Base-by-base conservation (phyloP, 192 early-diverging fungal species). In the Backusella tuberculispora region DNA sequence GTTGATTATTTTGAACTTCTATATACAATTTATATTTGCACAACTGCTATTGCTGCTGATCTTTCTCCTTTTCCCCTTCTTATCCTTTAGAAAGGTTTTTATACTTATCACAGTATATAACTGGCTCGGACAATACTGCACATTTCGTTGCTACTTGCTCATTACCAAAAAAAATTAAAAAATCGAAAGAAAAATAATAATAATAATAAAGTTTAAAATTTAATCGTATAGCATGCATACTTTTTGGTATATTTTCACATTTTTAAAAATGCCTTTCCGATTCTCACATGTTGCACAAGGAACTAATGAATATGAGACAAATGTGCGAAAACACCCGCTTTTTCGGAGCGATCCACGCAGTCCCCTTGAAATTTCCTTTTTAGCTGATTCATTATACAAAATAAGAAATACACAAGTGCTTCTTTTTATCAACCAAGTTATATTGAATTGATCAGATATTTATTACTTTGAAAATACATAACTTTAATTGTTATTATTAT, bases 241-340 rank as follows among this genome's bases (percentile, higher is more conserved):
- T 21, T 60, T 60, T 60, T 60, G 21, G 19, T 60, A 60, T 26
- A 60, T 26, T 60, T 60, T 60, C 53, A 60, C 53, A 60, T 60
- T 60, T 60, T 26, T 9, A 60, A 26, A 53, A 60, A 50, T 60
- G 21, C n/a, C 19, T 56, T 56, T 56, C 53, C 53, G 53, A 56
- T 46, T 24, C 53, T 10, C 53, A 60, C 53, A 60, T 60, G 53
- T 60, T 60, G 26, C 53, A 60, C 53, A 24, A 5, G 21, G 5
- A 19, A 12, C 53, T 60, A 60, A 26, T 60, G 26, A 60, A 60
- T 26, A 60, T 26, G 1, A 60, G 24, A 26, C 53, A 26, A 60
- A 60, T 60, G 53, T 60, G 53, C 53, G 53, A 60, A 60, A 60
- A 60, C 53, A 60, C 53, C 53, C 53, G 53, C 53, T 60, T 60